phyloP scores from a whole-genome alignment of 768 basidiomycete genomes.

The Hydnomerulius pinastri region DNA sequence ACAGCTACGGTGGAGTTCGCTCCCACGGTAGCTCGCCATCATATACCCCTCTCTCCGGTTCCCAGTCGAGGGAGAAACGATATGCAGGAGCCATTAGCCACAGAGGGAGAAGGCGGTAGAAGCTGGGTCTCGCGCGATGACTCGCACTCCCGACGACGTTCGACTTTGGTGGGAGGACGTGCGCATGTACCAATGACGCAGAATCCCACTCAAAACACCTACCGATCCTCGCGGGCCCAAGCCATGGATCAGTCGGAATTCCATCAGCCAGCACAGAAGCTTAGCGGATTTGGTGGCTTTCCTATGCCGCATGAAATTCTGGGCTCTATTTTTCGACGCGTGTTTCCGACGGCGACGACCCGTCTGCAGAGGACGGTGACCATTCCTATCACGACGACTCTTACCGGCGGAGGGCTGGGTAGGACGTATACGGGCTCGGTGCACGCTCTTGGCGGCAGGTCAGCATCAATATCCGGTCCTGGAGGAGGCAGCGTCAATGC shows the following conservation, averaged over 20 bases:
- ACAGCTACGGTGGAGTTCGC: slow-evolving; percentile 58
- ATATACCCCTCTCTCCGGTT: slow-evolving; percentile 26
- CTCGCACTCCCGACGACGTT: slow-evolving; percentile 16
- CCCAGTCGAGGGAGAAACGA: slow-evolving; percentile 27
- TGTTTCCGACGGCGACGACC: slow-evolving; percentile 65
- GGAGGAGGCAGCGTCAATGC: slow-evolving; percentile 17
- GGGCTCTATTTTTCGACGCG: slow-evolving; percentile 45
- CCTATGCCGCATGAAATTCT: slow-evolving; percentile 67
- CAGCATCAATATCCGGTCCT: slow-evolving; percentile 18
- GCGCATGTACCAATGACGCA: slow-evolving; percentile 18
- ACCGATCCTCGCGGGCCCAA: slow-evolving; percentile 10
- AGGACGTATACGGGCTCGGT: slow-evolving; percentile 25
- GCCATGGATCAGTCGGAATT: slow-evolving; percentile 16
- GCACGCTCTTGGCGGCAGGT: slow-evolving; percentile 35
- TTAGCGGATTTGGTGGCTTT: slow-evolving; percentile 69
- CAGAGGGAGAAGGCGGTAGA: slow-evolving; percentile 8
- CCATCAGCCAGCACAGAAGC: slow-evolving; percentile 27
- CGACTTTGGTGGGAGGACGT: slow-evolving; percentile 8
- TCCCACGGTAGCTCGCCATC: slow-evolving; percentile 30
- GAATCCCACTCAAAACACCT: slow-evolving; percentile 15
- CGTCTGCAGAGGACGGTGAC: slow-evolving; percentile 72
- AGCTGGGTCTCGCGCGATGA: slow-evolving; percentile 7
- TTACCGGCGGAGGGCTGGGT: slow-evolving; percentile 36
- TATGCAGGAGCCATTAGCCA: background rate
- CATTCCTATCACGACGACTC: slow-evolving; percentile 68